Evolutionary conservation across 441 rosid genomes (phyloP).

Genomic region (Populus hybrid): DNA sequence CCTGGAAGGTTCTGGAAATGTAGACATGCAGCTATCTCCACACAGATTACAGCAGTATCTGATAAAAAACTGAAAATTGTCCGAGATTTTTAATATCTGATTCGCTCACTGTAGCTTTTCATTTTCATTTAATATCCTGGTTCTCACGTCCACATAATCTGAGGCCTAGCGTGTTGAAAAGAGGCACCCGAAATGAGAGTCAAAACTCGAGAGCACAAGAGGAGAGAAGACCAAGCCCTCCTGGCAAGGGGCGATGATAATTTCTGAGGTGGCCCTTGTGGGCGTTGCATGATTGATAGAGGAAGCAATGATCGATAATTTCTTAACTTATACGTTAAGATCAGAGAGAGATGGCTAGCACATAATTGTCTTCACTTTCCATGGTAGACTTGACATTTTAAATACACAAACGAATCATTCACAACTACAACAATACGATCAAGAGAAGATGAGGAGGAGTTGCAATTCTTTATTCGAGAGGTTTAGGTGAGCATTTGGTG

Average conservation of each 20-base stretch:
- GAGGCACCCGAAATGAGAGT: background rate
- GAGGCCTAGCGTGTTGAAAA: no score
- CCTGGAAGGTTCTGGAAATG: no score
- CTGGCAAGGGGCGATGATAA: background rate
- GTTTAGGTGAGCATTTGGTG: slow-evolving; percentile 49
- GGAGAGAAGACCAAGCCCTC: background rate
- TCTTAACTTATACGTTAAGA: slow-evolving; percentile 56
- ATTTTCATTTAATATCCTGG: no score
- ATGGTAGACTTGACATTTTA: background rate
- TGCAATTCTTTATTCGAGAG: background rate
- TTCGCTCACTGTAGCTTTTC: no score
- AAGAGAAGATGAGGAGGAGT: background rate
- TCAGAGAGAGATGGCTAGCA: slow-evolving; percentile 21
- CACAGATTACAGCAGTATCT: no score
- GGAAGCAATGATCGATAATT: slow-evolving; percentile 20
- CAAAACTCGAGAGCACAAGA: background rate
- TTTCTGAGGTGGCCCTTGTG: slow-evolving; percentile 3
- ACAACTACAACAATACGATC: background rate
- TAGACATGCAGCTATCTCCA: no score
- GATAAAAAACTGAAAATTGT: no score
- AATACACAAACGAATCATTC: background rate
- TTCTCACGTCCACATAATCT: no score
- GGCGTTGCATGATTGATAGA: slow-evolving; percentile 15
- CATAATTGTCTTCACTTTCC: slow-evolving; percentile 37
- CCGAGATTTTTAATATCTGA: background rate